Conservation (phyloP, 1,139 yeast species). For the Pichia inconspicua region DNA sequence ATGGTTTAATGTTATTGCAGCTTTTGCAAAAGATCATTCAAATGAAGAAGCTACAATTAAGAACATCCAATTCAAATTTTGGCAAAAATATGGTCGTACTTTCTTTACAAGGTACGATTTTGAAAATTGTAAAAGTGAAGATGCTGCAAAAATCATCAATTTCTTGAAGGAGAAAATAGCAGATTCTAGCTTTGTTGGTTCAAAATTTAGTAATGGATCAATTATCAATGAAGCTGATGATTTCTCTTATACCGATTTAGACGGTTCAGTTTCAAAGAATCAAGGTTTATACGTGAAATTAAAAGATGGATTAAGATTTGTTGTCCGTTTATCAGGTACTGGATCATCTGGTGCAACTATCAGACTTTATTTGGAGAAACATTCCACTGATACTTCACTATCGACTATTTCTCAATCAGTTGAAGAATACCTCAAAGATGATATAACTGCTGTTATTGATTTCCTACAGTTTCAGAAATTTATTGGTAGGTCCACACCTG, state of each 20-base stretch:
- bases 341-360: conserved; percentile 98
- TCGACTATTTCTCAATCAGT: conserved; percentile 41
- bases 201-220: conserved; percentile 33
- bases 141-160: conserved; percentile 64
- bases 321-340: conserved; percentile 91
- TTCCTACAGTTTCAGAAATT: conserved; percentile 66
- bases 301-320: conserved; percentile 75
- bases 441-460: conserved; percentile 54
- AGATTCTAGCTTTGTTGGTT: conserved; percentile 34
- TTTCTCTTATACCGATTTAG: conserved; percentile 88
- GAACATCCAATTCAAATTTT: conserved; percentile 75
- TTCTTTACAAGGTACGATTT: conserved; percentile 94
- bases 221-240: conserved; percentile 72
- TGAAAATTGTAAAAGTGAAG: conserved; percentile 71
- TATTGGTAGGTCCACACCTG: conserved; percentile 81
- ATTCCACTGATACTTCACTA: conserved; percentile 51
- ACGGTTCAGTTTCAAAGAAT: conserved; percentile 82
- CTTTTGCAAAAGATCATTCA: conserved; percentile 53
- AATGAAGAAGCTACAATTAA: conserved; percentile 54
- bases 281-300: conserved; percentile 89
- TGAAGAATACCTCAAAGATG: conserved; percentile 60
- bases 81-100: conserved; percentile 94
- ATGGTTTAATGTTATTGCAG: conserved; percentile 93
- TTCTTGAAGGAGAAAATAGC: conserved; percentile 42
- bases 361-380: conserved; percentile 84